phyloP scores from a whole-genome alignment of 73 alveolate genomes.

The Blepharisma japonicum region DNA sequence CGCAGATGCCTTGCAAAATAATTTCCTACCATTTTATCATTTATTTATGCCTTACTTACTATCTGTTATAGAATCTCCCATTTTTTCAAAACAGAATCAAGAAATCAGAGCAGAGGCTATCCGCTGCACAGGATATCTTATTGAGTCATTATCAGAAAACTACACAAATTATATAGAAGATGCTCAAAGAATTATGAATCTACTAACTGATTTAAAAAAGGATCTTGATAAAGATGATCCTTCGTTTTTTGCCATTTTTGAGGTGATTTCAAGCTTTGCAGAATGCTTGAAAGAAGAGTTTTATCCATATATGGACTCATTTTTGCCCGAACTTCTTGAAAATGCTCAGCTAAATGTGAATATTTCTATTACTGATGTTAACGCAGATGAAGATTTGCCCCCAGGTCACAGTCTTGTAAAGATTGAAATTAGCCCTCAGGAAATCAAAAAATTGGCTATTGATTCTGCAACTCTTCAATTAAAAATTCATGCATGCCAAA shows the following conservation, averaged over 20 bases:
- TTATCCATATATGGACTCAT: constrained; percentile 14
- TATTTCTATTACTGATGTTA: not conserved
- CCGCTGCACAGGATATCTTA: not conserved
- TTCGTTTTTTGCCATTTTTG: constrained; percentile 12
- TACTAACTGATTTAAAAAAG: constrained; percentile 2
- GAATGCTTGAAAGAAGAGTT: constrained; percentile 16
- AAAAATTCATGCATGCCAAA: constrained; percentile 4
- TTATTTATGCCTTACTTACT: constrained; percentile 6
- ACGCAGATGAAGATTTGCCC: not conserved
- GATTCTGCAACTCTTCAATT: not conserved
- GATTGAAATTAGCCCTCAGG: not conserved
- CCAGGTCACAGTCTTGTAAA: not conserved
- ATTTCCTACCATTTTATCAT: constrained; percentile 1
- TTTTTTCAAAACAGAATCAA: not conserved
- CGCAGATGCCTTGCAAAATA: not conserved
- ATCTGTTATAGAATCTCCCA: not conserved
- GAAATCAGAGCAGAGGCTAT: constrained; percentile 3
- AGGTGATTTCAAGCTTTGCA: constrained; percentile 10
- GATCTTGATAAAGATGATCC: constrained; percentile 10
- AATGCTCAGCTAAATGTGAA: not conserved
- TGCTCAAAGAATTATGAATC: not conserved
- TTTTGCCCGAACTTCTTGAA: not conserved
- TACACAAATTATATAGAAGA: not conserved
- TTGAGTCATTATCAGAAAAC: not conserved
- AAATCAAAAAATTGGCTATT: not conserved